These are phyloP conservation scores for Wallacemonas sp. DNA, from an alignment of 208 protist genomes.

Conservation along the genomic window DNA sequence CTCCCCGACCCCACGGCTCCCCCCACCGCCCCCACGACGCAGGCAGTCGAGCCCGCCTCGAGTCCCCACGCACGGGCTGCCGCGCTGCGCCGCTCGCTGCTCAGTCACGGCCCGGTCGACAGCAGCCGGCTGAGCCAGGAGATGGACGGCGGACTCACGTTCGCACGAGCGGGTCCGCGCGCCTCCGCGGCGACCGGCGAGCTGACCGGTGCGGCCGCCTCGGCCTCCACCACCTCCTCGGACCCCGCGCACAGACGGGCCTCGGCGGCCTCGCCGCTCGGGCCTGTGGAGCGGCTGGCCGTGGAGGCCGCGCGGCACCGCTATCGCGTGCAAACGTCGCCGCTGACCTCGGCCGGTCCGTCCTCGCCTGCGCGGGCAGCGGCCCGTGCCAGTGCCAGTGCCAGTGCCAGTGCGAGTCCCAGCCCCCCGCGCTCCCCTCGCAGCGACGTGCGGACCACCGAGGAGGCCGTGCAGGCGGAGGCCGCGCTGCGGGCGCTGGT, in stretches of 20 bases:
- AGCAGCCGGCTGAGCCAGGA: not conserved
- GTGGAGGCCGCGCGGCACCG: not conserved
- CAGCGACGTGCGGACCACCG: constrained; percentile 11
- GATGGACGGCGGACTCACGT: no score
- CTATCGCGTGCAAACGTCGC: not conserved
- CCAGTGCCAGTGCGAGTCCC: not conserved
- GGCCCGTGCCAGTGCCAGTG: not conserved
- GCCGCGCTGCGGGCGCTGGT: constrained; percentile 6
- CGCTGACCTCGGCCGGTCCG: not conserved
- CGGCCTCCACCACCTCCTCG: no score
- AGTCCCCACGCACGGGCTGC: constrained; percentile 5
- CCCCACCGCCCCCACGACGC: no score
- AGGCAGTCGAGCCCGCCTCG: not conserved
- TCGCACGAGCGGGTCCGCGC: no score
- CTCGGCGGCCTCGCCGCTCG: not conserved
- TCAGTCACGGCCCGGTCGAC: not conserved
- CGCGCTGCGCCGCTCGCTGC: constrained; percentile 5
- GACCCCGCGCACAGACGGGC: not conserved
- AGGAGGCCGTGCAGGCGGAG: constrained; percentile 23
- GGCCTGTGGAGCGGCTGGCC: constrained; percentile 1
- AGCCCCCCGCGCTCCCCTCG: not conserved
- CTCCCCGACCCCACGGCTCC: no score
- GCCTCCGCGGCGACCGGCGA: no score
- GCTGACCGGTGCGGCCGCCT: no score
- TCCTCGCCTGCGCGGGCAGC: not conserved